phyloP scores from a whole-genome alignment of 176 grass and related monocot species.

The Triticum aestivum region IWGSC_CS_RefSeq_v2.1 NC_057812.1:192692318-192692817 shows the following conservation, averaged over 20 bases:
- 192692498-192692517: neutral
- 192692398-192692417: neutral
- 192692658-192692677: neutral
- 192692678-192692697: neutral
- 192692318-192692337: slow-evolving; percentile 16
- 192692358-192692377: slow-evolving; percentile 1
- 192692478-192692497: neutral
- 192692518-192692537: neutral
- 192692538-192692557: neutral
- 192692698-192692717: neutral
- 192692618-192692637: neutral
- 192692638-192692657: neutral
- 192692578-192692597: neutral
- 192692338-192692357: neutral
- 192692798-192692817: neutral
- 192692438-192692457: neutral
- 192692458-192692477: neutral
- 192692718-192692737: neutral
- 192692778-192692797: neutral
- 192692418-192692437: neutral
- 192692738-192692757: neutral
- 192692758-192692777: neutral
- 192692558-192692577: neutral
- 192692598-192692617: neutral
- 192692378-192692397: neutral